phyloP scores from a whole-genome alignment of 345 rosid species.

The Cardamine resedifolia region DNA sequence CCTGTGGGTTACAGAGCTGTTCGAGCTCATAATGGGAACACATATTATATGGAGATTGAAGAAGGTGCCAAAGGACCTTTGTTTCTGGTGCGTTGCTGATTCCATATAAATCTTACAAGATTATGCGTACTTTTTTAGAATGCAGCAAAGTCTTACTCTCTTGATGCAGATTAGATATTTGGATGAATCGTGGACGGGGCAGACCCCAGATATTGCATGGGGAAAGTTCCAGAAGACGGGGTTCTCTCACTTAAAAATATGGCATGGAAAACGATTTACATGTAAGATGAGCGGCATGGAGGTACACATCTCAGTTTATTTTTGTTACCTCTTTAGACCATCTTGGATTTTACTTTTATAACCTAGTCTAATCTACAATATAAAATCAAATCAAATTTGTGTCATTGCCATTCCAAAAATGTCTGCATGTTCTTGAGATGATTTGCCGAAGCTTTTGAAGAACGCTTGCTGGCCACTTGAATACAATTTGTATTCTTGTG shows the following conservation, averaged over 20 bases:
- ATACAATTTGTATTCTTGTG: neutral
- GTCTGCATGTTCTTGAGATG: neutral
- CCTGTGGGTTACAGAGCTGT: slow-evolving; percentile 81
- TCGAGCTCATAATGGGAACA: slow-evolving; percentile 58
- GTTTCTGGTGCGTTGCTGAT: slow-evolving; percentile 52
- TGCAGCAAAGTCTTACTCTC: slow-evolving; percentile 13
- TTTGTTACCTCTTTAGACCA: neutral
- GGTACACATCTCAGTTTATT: slow-evolving; percentile 44
- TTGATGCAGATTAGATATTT: slow-evolving; percentile 57
- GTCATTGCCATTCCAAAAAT: slow-evolving; percentile 1
- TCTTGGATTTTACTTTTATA: neutral
- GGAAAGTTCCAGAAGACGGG: slow-evolving; percentile 74
- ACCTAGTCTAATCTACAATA: neutral
- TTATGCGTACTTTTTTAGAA: neutral
- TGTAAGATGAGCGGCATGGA: slow-evolving; percentile 74
- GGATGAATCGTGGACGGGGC: slow-evolving; percentile 69
- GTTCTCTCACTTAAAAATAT: slow-evolving; percentile 49
- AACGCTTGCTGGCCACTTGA: slow-evolving; percentile 3
- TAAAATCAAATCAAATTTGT: neutral
- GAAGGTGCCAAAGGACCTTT: slow-evolving; percentile 86
- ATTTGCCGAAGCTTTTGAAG: neutral
- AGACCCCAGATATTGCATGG: slow-evolving; percentile 85
- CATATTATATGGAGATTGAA: slow-evolving; percentile 62
- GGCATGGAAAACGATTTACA: slow-evolving; percentile 79
- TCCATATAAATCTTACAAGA: neutral